Evolutionary conservation across 345 rosid genomes (phyloP).

Genomic region (Gossypium arboreum): DNA sequence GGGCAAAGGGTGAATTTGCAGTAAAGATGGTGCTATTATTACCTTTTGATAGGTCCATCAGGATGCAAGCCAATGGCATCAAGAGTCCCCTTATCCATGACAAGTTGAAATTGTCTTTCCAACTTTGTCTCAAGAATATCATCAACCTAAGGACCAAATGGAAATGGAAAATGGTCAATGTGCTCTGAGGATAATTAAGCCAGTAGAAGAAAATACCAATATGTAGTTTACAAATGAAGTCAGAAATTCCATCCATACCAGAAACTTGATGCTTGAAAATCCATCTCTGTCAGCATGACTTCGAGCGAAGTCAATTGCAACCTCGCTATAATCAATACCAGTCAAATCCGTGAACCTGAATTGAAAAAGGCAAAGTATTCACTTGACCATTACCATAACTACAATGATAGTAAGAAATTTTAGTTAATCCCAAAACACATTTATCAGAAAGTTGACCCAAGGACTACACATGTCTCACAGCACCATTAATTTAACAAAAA

Average conservation of each 20-base stretch:
- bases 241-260: slow-evolving; percentile 42
- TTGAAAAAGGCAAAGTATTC: slow-evolving; percentile 4
- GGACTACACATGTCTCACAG: background rate
- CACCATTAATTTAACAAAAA: background rate
- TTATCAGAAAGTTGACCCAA: background rate
- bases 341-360: slow-evolving; percentile 87
- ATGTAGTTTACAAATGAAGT: background rate
- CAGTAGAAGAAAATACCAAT: background rate
- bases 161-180: background rate
- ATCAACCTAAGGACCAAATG: slow-evolving; percentile 55
- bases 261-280: slow-evolving; percentile 55
- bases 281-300: slow-evolving; percentile 82
- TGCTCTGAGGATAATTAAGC: background rate
- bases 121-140: slow-evolving; percentile 85
- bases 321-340: slow-evolving; percentile 87
- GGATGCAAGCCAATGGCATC: slow-evolving; percentile 99
- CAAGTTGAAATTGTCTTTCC: slow-evolving; percentile 66
- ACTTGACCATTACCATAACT: background rate
- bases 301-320: slow-evolving; percentile 75
- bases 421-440: background rate
- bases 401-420: background rate
- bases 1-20: background rate
- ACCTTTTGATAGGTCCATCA: slow-evolving; percentile 89
- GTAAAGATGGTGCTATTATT: slow-evolving; percentile 4
- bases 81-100: slow-evolving; percentile 93